Evolutionary conservation across 139 green algal genomes (phyloP).

Genomic region (Chlorella ohadii): DNA sequence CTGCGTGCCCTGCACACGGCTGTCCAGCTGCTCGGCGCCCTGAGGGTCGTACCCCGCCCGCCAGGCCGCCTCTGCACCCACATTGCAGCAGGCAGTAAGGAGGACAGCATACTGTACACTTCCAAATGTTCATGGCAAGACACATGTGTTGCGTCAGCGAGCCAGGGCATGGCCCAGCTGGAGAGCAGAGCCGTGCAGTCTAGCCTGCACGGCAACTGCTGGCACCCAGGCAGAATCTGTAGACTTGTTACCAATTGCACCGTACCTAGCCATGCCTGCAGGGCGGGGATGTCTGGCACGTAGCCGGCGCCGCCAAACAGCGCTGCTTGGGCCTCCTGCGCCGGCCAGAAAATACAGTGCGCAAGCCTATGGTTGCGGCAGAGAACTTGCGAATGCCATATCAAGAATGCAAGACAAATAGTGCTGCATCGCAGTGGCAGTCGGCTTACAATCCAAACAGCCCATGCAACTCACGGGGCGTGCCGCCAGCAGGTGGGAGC

Average conservation of each 20-base stretch:
- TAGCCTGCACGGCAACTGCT: too few species aligned
- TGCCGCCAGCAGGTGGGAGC: conserved; percentile 55
- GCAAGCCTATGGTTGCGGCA: too few species aligned
- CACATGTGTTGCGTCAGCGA: too few species aligned
- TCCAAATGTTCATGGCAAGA: too few species aligned
- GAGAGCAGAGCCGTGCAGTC: too few species aligned
- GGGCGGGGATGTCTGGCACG: conserved; percentile 71
- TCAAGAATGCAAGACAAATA: too few species aligned
- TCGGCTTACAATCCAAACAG: too few species aligned
- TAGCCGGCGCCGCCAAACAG: conserved; percentile 68
- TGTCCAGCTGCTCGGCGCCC: conserved; percentile 64
- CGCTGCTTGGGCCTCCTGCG: conserved; percentile 13
- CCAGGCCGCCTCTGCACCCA: conserved; percentile 53
- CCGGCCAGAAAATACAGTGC: too few species aligned
- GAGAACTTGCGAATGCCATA: too few species aligned
- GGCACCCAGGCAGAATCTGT: not conserved
- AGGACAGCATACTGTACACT: not conserved
- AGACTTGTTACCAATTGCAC: not conserved
- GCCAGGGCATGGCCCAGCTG: too few species aligned
- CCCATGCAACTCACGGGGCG: conserved; percentile 13
- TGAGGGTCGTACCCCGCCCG: conserved; percentile 60
- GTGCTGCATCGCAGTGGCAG: too few species aligned
- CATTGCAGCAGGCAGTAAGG: not conserved
- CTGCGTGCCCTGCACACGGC: conserved; percentile 53
- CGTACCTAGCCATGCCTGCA: conserved; percentile 74